These are phyloP conservation scores for Pseudocercospora fuligena DNA, from an alignment of 2,329 filamentous ascomycete genomes.

Conservation along the genomic window DNA sequence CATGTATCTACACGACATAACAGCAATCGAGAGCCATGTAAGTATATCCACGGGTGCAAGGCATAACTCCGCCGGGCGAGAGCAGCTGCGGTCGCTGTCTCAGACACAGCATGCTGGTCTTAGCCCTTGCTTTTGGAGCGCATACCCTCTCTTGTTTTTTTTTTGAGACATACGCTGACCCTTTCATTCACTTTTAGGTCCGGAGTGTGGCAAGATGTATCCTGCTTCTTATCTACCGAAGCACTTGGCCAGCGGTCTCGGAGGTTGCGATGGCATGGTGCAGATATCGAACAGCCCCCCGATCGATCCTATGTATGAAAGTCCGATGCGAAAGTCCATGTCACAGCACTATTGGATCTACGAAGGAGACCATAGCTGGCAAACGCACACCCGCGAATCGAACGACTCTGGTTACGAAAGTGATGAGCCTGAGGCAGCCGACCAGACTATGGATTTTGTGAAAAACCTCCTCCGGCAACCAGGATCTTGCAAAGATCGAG, in stretches of 20 bases:
- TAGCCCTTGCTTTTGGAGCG: too few relatives aligned
- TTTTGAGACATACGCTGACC: too few relatives aligned
- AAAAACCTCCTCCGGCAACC: slow-evolving; percentile 26
- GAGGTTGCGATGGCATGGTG: slow-evolving; percentile 31
- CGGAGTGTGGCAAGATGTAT: slow-evolving; percentile 30
- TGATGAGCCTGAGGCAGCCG: slow-evolving; percentile 16
- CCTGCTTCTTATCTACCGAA: slow-evolving; percentile 25
- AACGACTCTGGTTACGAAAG: slow-evolving; percentile 15
- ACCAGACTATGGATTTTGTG: slow-evolving; percentile 28
- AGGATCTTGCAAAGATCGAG: slow-evolving; percentile 6
- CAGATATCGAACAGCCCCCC: slow-evolving; percentile 21
- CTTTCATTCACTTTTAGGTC: background rate
- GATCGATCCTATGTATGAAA: slow-evolving; percentile 19
- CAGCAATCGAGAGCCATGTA: slow-evolving; percentile 26
- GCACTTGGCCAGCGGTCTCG: slow-evolving; percentile 29
- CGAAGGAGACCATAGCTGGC: slow-evolving; percentile 30
- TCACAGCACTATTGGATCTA: slow-evolving; percentile 33
- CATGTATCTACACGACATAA: slow-evolving; percentile 26
- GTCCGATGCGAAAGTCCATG: slow-evolving; percentile 10
- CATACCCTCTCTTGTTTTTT: too few relatives aligned
- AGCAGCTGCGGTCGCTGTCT: too few relatives aligned
- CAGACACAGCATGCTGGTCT: too few relatives aligned
- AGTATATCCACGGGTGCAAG: too few relatives aligned
- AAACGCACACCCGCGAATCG: background rate
- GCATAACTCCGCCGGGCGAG: too few relatives aligned